Evolutionary conservation across 805 yeast species (phyloP).

Genomic region (Wickerhamomyces alni): DNA sequence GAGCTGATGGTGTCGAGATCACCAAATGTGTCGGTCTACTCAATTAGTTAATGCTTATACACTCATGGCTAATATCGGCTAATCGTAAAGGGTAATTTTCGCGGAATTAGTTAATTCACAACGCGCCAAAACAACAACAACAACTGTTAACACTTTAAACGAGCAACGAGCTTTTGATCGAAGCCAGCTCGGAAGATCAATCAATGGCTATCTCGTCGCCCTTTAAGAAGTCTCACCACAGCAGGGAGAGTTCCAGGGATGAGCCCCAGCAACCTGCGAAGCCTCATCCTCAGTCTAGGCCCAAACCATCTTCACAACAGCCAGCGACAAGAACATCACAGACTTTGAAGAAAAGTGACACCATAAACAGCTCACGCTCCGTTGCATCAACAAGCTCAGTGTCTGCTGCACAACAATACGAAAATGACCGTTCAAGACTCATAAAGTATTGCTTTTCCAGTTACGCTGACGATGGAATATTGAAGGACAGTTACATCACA

Average conservation of each 20-base stretch:
- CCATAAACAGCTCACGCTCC: constrained; percentile 6
- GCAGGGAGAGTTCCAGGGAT: constrained; percentile 27
- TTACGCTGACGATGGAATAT: constrained; percentile 34
- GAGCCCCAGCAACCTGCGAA: constrained; percentile 6
- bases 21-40: constrained; percentile 17
- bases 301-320: constrained; percentile 14
- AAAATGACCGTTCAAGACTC: constrained; percentile 44
- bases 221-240: constrained; percentile 27
- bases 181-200: too few species aligned
- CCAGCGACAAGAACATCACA: constrained; percentile 13
- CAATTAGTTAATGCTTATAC: too few species aligned
- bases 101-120: not conserved
- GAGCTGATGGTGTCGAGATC: constrained; percentile 9
- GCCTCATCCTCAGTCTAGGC: constrained; percentile 1
- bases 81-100: not conserved
- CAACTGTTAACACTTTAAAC: too few species aligned
- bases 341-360: constrained; percentile 15
- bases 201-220: constrained; percentile 29
- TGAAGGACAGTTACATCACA: constrained; percentile 58
- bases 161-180: too few species aligned
- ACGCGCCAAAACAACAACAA: not conserved
- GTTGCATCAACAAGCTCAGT: constrained; percentile 24
- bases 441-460: constrained; percentile 45
- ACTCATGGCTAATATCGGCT: too few species aligned
- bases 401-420: constrained; percentile 45